These are phyloP conservation scores for Ophiostoma angusticollis DNA, from an alignment of 2,329 filamentous ascomycete species.

Conservation along the genomic window DNA sequence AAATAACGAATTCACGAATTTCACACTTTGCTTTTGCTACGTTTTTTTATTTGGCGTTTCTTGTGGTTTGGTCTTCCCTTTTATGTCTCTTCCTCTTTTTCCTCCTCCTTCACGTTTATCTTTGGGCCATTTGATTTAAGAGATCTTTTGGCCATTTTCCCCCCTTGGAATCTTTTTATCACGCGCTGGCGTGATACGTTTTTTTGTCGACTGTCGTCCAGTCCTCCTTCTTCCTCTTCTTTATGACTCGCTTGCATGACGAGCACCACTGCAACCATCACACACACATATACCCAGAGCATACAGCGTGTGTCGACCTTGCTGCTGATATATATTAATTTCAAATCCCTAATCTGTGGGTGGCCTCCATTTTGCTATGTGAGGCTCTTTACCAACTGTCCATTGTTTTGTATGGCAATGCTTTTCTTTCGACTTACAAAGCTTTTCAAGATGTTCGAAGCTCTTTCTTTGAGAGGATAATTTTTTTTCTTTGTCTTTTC, in stretches of 20 bases:
- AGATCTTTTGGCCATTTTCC: neutral
- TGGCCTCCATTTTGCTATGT: neutral
- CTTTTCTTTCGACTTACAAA: no score
- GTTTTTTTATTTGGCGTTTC: neutral
- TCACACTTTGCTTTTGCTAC: slow-evolving; percentile 7
- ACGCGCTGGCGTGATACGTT: neutral
- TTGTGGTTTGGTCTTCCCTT: neutral
- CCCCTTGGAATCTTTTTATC: neutral
- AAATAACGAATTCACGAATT: neutral
- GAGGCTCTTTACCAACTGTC: neutral
- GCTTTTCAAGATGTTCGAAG: no score
- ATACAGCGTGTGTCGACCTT: neutral
- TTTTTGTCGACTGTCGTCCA: neutral
- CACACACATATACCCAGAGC: slow-evolving; percentile 1
- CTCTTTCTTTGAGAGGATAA: neutral
- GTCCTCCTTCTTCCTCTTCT: neutral
- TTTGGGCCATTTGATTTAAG: neutral
- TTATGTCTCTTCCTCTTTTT: neutral
- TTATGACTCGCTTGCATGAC: neutral
- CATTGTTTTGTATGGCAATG: neutral
- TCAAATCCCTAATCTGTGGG: neutral
- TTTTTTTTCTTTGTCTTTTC: neutral
- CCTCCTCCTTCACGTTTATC: no score
- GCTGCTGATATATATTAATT: neutral
- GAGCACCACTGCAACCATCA: neutral